Percentiles rank a stretch among this genome's conserved stretches.
These are phyloP conservation scores for Dioscorea cayenensis DNA, from an alignment of 116 monocot genomes.

Conservation along the genomic window DNA sequence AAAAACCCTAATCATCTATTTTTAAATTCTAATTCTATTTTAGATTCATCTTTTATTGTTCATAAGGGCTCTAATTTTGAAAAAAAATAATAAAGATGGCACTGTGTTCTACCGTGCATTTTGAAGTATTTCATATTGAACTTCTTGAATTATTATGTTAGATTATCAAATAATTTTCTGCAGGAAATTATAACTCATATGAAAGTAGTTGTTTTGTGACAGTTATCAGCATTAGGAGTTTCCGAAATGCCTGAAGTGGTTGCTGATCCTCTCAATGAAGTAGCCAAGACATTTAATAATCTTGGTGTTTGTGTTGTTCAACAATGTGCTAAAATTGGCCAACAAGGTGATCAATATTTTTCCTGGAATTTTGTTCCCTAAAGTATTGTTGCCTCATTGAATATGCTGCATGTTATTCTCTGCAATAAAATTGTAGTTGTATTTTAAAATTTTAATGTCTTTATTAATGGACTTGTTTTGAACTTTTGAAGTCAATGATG, in stretches of 20 bases:
- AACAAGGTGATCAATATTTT: constrained; percentile 57
- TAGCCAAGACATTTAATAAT: constrained; percentile 82
- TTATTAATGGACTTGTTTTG: too few species aligned
- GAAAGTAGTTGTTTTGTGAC: background rate
- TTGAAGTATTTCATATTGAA: background rate
- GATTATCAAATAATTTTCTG: background rate
- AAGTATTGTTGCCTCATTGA: too few species aligned
- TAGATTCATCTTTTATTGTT: background rate
- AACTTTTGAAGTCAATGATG: too few species aligned
- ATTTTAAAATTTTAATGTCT: too few species aligned
- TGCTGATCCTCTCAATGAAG: constrained; percentile 83
- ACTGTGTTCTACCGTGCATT: background rate
- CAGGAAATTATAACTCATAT: background rate
- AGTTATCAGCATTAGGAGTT: constrained; percentile 95
- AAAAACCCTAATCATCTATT: background rate
- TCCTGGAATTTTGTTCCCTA: background rate
- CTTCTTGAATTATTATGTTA: background rate
- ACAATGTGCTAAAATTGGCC: constrained; percentile 97
- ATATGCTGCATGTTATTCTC: too few species aligned
- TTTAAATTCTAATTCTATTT: background rate
- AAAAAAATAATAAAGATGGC: background rate
- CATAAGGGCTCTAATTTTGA: too few species aligned
- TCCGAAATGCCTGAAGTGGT: constrained; percentile 89
- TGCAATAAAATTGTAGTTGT: too few species aligned
- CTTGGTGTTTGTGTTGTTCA: constrained; percentile 97